These are phyloP conservation scores for Canna indica DNA, from an alignment of 176 grass and related monocot genomes.

Conservation along the genomic window DNA sequence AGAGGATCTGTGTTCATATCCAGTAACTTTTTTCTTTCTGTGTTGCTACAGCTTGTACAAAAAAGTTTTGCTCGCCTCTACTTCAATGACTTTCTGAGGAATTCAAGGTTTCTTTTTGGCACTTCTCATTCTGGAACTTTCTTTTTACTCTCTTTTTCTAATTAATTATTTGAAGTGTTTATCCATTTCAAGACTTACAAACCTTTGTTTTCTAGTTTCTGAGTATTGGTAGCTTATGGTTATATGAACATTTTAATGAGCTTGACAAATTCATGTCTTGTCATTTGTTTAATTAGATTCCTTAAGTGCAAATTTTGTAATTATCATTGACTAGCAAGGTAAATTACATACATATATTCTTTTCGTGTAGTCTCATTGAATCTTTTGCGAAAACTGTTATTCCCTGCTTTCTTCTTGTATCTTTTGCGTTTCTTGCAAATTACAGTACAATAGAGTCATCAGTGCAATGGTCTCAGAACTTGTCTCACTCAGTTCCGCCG, in stretches of 20 bases:
- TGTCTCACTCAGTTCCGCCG: no score
- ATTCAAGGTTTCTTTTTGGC: conserved; percentile 46
- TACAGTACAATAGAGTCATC: no score
- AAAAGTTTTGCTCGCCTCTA: conserved; percentile 88
- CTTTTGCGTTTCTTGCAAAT: no score
- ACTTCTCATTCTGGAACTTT: neutral
- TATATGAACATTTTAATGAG: no score
- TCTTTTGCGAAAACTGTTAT: no score
- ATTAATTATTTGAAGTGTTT: neutral
- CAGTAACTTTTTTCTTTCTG: conserved; percentile 3
- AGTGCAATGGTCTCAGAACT: no score
- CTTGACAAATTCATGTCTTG: neutral
- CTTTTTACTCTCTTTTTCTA: neutral
- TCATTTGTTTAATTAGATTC: neutral
- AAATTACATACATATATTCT: no score
- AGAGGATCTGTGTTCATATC: neutral
- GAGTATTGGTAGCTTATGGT: no score
- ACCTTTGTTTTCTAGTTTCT: neutral
- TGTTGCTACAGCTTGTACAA: conserved; percentile 70
- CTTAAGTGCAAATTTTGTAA: no score
- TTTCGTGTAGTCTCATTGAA: no score
- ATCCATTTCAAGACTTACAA: neutral
- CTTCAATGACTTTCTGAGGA: conserved; percentile 82
- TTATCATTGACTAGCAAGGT: no score
- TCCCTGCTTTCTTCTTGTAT: no score